Evolutionary conservation across 139 green algal species (phyloP).

Genomic region (Limnomonas spitsbergensis): DNA sequence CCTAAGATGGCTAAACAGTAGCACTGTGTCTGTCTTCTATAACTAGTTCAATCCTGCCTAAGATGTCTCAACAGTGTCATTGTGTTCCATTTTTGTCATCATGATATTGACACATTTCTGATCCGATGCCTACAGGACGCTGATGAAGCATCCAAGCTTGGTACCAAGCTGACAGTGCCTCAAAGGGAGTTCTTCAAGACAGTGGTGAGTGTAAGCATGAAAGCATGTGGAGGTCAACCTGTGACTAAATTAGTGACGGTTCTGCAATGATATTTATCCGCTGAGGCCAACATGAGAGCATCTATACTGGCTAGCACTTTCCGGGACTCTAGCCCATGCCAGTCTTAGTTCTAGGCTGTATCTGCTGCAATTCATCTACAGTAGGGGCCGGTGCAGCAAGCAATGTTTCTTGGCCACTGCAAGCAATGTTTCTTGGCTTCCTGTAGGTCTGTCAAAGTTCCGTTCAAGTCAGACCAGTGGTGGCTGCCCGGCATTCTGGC

Average conservation of each 20-base stretch:
- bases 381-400: not conserved
- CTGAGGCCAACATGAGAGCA: not conserved
- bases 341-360: not conserved
- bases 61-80: too few relatives aligned
- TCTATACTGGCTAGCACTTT: not conserved
- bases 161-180: conserved; percentile 10
- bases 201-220: conserved; percentile 23
- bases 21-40: too few relatives aligned
- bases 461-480: too few relatives aligned
- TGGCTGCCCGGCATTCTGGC: too few relatives aligned
- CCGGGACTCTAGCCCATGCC: not conserved
- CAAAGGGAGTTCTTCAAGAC: conserved; percentile 34
- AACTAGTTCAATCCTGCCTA: too few relatives aligned
- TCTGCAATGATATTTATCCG: too few relatives aligned
- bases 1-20: too few relatives aligned
- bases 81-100: too few relatives aligned
- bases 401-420: too few relatives aligned
- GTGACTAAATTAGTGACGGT: not conserved
- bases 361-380: not conserved
- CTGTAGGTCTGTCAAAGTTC: too few relatives aligned
- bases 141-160: conserved; percentile 38
- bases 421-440: too few relatives aligned
- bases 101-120: too few relatives aligned
- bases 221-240: not conserved
- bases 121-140: conserved; percentile 9